A percentile compares a stretch with the other conserved stretches of the same genome.
phyloP scores from a whole-genome alignment of 2,329 filamentous ascomycete genomes.

The Xenosphaeropsis pyriputrescens region DNA sequence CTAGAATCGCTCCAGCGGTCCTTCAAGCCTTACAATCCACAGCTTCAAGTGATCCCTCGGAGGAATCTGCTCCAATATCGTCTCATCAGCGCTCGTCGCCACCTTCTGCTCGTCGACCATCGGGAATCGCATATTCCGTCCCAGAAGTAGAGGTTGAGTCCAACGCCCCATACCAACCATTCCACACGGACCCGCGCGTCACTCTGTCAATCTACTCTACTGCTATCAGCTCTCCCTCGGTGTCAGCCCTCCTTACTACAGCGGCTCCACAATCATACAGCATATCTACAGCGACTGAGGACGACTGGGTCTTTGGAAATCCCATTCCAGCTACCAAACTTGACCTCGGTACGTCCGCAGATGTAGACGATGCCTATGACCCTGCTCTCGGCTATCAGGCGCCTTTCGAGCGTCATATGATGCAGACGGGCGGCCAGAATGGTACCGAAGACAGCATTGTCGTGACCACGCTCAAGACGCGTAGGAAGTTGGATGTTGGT shows the following conservation, averaged over 20 bases:
- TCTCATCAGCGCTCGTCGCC: neutral
- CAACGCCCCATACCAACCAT: conserved; percentile 88
- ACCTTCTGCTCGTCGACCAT: conserved; percentile 21
- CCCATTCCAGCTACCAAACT: too few species aligned
- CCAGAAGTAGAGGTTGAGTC: conserved; percentile 84
- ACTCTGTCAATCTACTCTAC: conserved; percentile 51
- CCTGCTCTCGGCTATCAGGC: too few species aligned
- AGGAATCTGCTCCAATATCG: conserved; percentile 21
- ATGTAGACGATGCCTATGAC: too few species aligned
- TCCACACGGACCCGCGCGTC: conserved; percentile 81
- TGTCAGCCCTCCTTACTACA: conserved; percentile 10
- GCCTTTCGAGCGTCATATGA: too few species aligned
- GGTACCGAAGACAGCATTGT: too few species aligned
- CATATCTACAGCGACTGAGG: too few species aligned
- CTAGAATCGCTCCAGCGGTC: conserved; percentile 38
- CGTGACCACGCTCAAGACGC: too few species aligned
- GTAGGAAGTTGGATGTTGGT: too few species aligned
- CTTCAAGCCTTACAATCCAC: conserved; percentile 37
- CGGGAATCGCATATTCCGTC: conserved; percentile 41
- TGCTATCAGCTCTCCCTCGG: conserved; percentile 9
- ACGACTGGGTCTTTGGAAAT: too few species aligned
- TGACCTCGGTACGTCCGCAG: too few species aligned
- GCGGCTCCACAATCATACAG: too few species aligned
- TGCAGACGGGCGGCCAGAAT: too few species aligned
- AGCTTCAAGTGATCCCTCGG: conserved; percentile 16